Evolutionary conservation across 257 asterid species (phyloP), one percentile per base, ranked within the genome.

Genomic region (Schizonepeta tenuifolia): DNA sequence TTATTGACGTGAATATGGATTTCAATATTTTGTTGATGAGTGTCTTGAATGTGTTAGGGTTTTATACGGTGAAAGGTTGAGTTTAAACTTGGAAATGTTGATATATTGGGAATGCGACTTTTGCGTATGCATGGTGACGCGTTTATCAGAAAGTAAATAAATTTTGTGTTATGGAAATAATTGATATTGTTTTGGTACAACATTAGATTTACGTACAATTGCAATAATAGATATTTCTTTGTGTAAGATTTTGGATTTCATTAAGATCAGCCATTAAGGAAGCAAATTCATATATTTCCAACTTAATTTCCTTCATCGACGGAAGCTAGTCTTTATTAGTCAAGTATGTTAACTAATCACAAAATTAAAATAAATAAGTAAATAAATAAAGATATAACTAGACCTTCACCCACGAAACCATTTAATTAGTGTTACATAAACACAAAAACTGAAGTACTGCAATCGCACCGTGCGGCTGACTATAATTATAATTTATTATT

Each of bases 31-130:
- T 51, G 18, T 50, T 8, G 1, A 17, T 8, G 24, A 2, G 3
- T 62, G 46, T 57, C 10, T 55, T 28, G 35, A 17, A 31, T 53
- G 63, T 11, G 3, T 51, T 76, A n/a, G 62, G 56, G 35, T 7
- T 73, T 60, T 71, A 28, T 49, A 41, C 3, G 4, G 2, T n/a
- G 22, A 9, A 38, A 9, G 3, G 12, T 1, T 26, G 72, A 3
- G 5, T 54, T 68, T 35, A 24, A 58, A 59, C 60, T 31, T 75
- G 78, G 83, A 43, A 79, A 50, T 14, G 2, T 14, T 4, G 36
- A 31, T 31, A 31, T 31, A 31, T 31, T 31, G 36, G 36, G 36
- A 31, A 2, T 4, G 36, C 7, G 36, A 5, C 4, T 31, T 31
- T 31, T 31, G 7, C 36, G 5, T 41, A 41, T 5, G 50, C 6